phyloP scores from a whole-genome alignment of 768 basidiomycete species.

The Mycena filopes region DNA sequence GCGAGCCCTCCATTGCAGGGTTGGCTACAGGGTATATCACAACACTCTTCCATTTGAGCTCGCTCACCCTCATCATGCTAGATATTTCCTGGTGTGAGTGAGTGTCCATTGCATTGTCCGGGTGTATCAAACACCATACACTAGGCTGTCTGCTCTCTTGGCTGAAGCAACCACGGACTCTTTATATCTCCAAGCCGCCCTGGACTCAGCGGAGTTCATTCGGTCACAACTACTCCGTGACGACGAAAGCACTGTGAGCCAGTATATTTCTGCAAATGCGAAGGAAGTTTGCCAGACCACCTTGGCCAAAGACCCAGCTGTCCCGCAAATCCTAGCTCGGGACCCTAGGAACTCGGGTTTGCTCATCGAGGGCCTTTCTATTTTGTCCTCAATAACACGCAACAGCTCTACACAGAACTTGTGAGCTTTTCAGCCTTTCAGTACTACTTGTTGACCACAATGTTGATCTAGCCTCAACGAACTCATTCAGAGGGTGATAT shows the following conservation, averaged over 20 bases:
- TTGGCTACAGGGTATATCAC: background rate
- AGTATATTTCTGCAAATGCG: constrained; percentile 7
- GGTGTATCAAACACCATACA: background rate
- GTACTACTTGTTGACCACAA: background rate
- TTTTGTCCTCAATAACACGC: constrained; percentile 1
- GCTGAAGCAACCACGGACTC: constrained; percentile 11
- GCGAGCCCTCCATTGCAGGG: background rate
- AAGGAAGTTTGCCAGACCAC: background rate
- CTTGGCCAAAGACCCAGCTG: no score
- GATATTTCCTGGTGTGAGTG: constrained; percentile 2
- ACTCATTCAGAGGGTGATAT: background rate
- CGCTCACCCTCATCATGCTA: background rate
- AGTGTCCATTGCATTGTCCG: background rate
- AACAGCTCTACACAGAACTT: constrained; percentile 3
- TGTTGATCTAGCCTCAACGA: background rate
- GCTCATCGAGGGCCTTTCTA: constrained; percentile 16
- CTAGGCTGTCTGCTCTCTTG: constrained; percentile 17
- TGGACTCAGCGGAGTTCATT: constrained; percentile 15
- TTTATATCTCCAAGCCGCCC: constrained; percentile 20
- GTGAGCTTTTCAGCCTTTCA: background rate
- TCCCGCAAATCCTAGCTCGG: no score
- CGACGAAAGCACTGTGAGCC: constrained; percentile 6
- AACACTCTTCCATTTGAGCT: background rate
- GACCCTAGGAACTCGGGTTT: background rate
- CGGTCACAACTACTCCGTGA: constrained; percentile 5